Base-by-base conservation (phyloP, 2,329 filamentous ascomycete species). In the Penicillium sp. region DNA sequence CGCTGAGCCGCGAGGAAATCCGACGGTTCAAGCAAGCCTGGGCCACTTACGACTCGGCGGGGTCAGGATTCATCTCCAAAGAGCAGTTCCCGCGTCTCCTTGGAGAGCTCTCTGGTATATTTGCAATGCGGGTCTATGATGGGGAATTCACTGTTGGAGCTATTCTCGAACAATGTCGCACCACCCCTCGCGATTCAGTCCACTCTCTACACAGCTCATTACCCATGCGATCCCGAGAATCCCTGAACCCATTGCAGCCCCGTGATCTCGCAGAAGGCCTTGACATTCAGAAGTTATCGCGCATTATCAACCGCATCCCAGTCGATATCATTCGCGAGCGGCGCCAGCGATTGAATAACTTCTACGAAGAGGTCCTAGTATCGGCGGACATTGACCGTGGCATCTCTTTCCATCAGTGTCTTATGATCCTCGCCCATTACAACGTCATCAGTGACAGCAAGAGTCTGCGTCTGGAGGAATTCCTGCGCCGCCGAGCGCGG, bases 371-470 rank as follows among this genome's bases (percentile, higher is more conserved):
- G 75, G 89, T 97, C 17, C 84, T 97, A 71, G 91, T 97, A 5
- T 93, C 91, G 4, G 91, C 92, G 4, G 92, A 99, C 70, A 89
- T 88, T 1, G 90, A 95, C 65, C 84, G 84, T 56, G 94, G 94
- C 41, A 95, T 99, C 53, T 88, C 90, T 0, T 99, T 99, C 71
- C 94, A 91, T 3, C 87, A 88, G 6, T 88, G 97, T 18, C 80
- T 99, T 45, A 94, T 99, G 88, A 95, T 96, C 54, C 80, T 99
- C 51, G 93, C 95, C 27, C 94, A 99, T 73, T 96, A 99, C 80
- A 99, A 97, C 66, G 91, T 99, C 66, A 99, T 99, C 70, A 96
- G 88, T 61, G 94, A 99, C 73, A 97, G 88, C 77, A 97, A 97
- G 80, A 96, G 91, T 72, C 77, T 99, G 67, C 87, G 90, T 55